Base-by-base conservation (phyloP, 83 land plant genomes). In the Thuja plicata region DNA sequence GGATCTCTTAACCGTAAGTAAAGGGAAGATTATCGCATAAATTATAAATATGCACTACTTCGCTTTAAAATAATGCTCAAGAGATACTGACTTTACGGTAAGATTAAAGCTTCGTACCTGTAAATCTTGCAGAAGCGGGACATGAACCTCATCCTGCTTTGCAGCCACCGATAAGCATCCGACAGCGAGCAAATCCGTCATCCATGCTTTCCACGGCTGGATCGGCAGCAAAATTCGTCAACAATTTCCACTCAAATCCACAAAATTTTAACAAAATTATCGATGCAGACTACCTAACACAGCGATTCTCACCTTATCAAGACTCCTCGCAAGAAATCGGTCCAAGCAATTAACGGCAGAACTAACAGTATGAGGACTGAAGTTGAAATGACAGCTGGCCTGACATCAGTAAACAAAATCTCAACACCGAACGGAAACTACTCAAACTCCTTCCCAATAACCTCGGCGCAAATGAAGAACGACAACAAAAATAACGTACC, bases 331-430 rank as follows among this genome's bases (percentile, higher is more conserved):
- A 41, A 95, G 57, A 87, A 90, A 93, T 27, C 96, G 91, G 86
- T 94, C 96, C 24, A 94, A 79, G 88, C 90, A 91, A 85, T 93
- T 94, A 17, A 90, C 94, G 38, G 96, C 96, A 0, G 40, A 54
- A 85, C 55, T 46, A 16, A 54, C 52, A 46, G 66, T 85, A 11
- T n/a, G 21, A 54, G 87, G 35, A 46, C 34, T 85, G 5, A 85
- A 85, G 27, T 54, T 85, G 32, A 85, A 54, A 54, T 54, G 21
- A 30, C 87, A 32, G 40, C 38, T 27, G 37, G 52, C 27, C 86
- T 85, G 86, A 45, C 66, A 85, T 15, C 83, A 80, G 83, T 4
- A 17, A 80, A 80, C 83, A 41, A 17, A 17, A 85, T 85, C 71
- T 62, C 71, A 62, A 62, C 8, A 62, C 45, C 2, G 2, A 66